Base-by-base conservation (phyloP, 2,329 filamentous ascomycete genomes). In the Clonostachys byssicola region DNA sequence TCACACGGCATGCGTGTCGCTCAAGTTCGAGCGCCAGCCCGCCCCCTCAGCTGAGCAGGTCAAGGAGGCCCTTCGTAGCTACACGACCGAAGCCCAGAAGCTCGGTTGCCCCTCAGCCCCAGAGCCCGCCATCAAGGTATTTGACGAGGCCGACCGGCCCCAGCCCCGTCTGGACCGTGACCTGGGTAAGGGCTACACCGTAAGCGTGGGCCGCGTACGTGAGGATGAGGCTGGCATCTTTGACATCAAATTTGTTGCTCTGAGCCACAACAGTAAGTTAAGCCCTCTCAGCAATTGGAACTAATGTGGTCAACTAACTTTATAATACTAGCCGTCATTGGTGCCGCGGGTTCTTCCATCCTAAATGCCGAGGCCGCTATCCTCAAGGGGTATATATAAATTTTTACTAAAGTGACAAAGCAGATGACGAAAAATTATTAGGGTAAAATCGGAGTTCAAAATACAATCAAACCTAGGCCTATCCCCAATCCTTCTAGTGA, bases 321-420 rank as follows among this genome's bases (percentile, higher is more conserved):
- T 71, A 44, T 35, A 8, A 38, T 9, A 16, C 14, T 47, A 83
- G 85, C 92, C 51, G 88, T 99, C 47, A 92, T 99, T 64, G 92
- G 92, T 54, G 94, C 94, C 34, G 92, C 92, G n/a, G 94, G 94
- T 12, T 95, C 90, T 3, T 95, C 89, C 34, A 96, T 97, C 68
- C 69, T 97, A 57, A 97, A 97, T 60, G 91, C 92, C 30, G 92
- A 96, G 67, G 90, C 91, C 30, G 90, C 91, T 20, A 85, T 96
- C 12, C 80, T 96, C 54, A 95, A 95, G 74, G 92, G 92, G 6
- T 89, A 86, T 60, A 77, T 92, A 53, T 91, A 75, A 42, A 42
- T 1, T 30, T 10, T 10, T 30, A 30, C 5, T 30, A 9, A 30
- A 30, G 23, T 10, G 2, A 30, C 23, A 10, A 30, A 30, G 23